Evolutionary conservation across 345 rosid species (phyloP), one percentile per base, ranked within the genome.

Genomic region (Acer yangbiense): DNA sequence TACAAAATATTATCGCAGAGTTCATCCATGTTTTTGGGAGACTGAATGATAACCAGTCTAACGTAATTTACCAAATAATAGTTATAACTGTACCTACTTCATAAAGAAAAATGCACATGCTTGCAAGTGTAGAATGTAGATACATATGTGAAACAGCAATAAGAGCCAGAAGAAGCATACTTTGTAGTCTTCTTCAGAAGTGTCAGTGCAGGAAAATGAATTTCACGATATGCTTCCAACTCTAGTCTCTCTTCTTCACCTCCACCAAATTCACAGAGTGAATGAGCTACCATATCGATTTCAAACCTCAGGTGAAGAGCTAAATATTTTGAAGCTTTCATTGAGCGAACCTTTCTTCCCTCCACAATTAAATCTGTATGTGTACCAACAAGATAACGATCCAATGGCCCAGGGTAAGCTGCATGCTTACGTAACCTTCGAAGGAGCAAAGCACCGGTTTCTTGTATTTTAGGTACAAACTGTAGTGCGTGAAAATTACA

Each of bases 221-320:
- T 86, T 84, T 90, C 87, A 20, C 98, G 89, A 87, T 88, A 96
- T 69, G 93, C 89, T 88, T 93, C 95, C 86, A 96, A 84, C 64
- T 91, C 95, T 66, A 52, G 68, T 65, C 86, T 87, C 79, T 96
- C 98, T 32, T 84, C 90, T 80, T 91, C 92, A 0, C 97, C 99
- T 68, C 98, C 98, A 72, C 98, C 98, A 67, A 88, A 96, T 74
- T 96, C 92, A 66, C 99, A 96, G 6, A 91, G 84, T 73, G 99
- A 94, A 90, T 96, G 99, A 81, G 99, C 98, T 43, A 94, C 94
- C 99, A 94, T 94, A 77, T 94, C 98, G 13, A 97, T 93, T 86
- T 97, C 98, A 76, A 94, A 94, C 79, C 99, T 87, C 78, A 97
- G 85, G 82, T 94, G 99, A 32, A 97, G 72, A 41, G 98, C 92